Base-by-base conservation (phyloP, 202 grass and related monocot genomes). In the Digitaria exilis region DNA sequence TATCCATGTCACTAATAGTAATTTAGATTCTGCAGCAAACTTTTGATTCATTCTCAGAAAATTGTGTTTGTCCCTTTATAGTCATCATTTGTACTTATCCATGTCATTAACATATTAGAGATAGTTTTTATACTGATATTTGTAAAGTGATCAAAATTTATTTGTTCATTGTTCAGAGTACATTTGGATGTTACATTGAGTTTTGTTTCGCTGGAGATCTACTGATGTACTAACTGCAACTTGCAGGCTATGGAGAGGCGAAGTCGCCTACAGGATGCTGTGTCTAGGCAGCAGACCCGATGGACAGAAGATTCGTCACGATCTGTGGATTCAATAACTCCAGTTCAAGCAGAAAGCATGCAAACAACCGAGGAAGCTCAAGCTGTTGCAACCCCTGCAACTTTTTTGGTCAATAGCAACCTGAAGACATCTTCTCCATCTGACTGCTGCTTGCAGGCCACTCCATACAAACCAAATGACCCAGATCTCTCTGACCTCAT, bases 221-320 rank as follows among this genome's bases (percentile, higher is more conserved):
- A 31, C 48, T 34, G 2, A 54, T 73, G 48, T 73, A 39, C 37
- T 73, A 54, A 31, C 69, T 21, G 69, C 44, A 54, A 54, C 16
- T 31, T 68, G 39, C 49, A 97, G 94, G 91, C 84, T 48, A 22
- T 93, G 31, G 87, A 93, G 82, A 88, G 74, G 81, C 91, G 65
- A 84, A 93, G 65, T 51, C 75, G 80, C 11, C 71, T 66, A 12
- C 52, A 17, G 45, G 68, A 84, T 80, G 82, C 82, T 83, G 76
- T 54, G 2, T 32, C 80, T 86, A 68, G 10, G 80, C 88, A 88
- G 86, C 73, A 80, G 58, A 76, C 76, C 55, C 90, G 61, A 14
- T 66, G 66, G 80, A 46, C 15, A 18, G 79, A 75, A 73, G 65
- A 80, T 49, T 58, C 85, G 84, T 84, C 70, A 16, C 28, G 39